These are phyloP conservation scores for Rhynchosporium agropyri DNA, from an alignment of 2,329 filamentous ascomycete genomes.

Conservation along the genomic window DNA sequence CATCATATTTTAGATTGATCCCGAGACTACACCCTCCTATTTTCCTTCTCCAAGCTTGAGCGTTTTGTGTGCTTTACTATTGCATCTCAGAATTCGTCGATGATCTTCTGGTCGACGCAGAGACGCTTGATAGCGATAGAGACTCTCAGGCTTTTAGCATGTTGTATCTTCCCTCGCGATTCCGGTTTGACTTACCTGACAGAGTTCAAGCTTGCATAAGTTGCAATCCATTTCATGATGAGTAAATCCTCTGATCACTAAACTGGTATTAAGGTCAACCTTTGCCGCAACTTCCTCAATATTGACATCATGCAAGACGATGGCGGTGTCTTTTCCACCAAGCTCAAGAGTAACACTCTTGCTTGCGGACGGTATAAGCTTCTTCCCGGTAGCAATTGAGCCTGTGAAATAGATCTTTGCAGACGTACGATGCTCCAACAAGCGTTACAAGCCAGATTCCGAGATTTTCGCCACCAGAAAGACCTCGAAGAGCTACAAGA, in stretches of 20 bases:
- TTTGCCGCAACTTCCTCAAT: conserved; percentile 41
- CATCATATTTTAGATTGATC: conserved; percentile 32
- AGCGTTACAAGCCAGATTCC: conserved; percentile 52
- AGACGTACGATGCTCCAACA: conserved; percentile 51
- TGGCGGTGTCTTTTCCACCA: conserved; percentile 63
- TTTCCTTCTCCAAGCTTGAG: conserved; percentile 32
- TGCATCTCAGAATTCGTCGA: conserved; percentile 29
- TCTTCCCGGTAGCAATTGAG: conserved; percentile 67
- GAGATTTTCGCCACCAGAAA: conserved; percentile 57
- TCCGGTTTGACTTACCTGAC: conserved; percentile 28
- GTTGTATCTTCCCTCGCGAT: conserved; percentile 49
- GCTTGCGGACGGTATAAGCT: conserved; percentile 66
- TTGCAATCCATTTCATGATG: conserved; percentile 43
- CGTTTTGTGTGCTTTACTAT: conserved; percentile 29
- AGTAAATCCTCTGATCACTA: conserved; percentile 26
- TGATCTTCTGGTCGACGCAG: conserved; percentile 34
- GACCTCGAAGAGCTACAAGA: conserved; percentile 56
- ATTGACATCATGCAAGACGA: conserved; percentile 66
- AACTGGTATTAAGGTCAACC: conserved; percentile 3
- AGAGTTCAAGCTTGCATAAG: conserved; percentile 54
- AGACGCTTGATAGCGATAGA: conserved; percentile 35
- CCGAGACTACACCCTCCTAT: conserved; percentile 26
- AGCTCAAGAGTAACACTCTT: conserved; percentile 63
- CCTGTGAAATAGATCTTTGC: conserved; percentile 70
- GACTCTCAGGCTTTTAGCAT: conserved; percentile 45